Evolutionary conservation across 306 rosid genomes (phyloP).

Genomic region (Inga laurina): DNA sequence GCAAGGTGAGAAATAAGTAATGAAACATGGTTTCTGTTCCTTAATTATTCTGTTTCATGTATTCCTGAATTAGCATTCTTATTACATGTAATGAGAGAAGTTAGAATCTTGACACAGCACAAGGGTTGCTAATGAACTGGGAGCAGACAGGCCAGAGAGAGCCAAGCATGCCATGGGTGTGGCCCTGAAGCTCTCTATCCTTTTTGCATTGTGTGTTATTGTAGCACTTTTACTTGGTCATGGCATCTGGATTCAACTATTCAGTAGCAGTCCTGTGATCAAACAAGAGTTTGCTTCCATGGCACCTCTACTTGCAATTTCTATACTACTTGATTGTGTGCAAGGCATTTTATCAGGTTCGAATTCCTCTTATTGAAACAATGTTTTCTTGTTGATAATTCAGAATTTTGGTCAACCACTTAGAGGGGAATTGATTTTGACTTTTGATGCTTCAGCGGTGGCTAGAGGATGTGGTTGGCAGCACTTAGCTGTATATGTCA

Average conservation of each 20-base stretch:
- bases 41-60: not conserved
- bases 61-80: not conserved
- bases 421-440: not conserved
- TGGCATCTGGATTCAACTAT: constrained; percentile 59
- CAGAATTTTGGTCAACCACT: not conserved
- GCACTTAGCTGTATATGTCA: constrained; percentile 61
- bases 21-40: not conserved
- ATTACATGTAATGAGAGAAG: not conserved
- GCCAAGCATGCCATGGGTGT: constrained; percentile 80
- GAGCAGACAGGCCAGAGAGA: constrained; percentile 58
- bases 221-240: constrained; percentile 60
- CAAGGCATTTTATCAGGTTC: constrained; percentile 91
- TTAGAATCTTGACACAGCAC: constrained; percentile 55
- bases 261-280: constrained; percentile 48
- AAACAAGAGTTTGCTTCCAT: constrained; percentile 64
- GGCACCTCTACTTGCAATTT: constrained; percentile 66
- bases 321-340: constrained; percentile 61
- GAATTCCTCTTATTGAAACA: not conserved
- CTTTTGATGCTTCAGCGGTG: constrained; percentile 52
- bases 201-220: constrained; percentile 52
- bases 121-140: constrained; percentile 87
- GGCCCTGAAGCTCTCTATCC: constrained; percentile 61
- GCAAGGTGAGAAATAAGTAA: constrained; percentile 58
- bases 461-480: constrained; percentile 90
- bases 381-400: not conserved